Base-by-base conservation (phyloP, 2,329 filamentous ascomycete species). In the Fusarium mangiferae region DNA sequence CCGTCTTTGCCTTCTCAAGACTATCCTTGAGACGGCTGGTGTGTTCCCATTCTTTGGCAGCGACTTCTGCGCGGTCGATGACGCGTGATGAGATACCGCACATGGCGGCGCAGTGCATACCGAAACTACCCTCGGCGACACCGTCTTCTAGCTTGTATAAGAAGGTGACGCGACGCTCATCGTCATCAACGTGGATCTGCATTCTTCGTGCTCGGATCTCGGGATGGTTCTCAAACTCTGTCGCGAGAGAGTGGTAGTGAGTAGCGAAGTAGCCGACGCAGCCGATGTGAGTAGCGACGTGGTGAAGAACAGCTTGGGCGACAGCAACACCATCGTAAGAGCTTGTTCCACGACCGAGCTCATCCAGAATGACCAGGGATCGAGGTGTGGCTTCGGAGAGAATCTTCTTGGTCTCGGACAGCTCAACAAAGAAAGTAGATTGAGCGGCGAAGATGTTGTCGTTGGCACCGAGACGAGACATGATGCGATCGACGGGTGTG, bases 391-490 rank as follows among this genome's bases (percentile, higher is more conserved):
- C 96, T 84, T 98, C 96, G 1, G 94, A 91, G 2, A 99, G 88
- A 57, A 99, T 99, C 87, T 98, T 98, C 86, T 98, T 98, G 0
- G 96, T 99, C 82, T 99, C 96, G 0, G 95, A 95, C 5, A 99
- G 86, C 83, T 99, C 96, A 35, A 99, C 96, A 80, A 99, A 98
- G 87, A 99, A 99, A 6, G 96, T 99, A 20, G 94, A 97, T 82
- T 99, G 96, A 1, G 96, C 94, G 3, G 96, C 96, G 80, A 99
- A 98, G 78, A 99, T 99, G 83, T 98, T 98, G 89, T 99, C 96
- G 79, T 98, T 98, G 54, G 96, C 96, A 15, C 96, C 96, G 0
- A 99, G 90, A 51, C 96, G 94, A 15, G 96, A 98, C 96, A 99
- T 99, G 86, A 99, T 98, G 62, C 96, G 94, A 81, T 99, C 96